A percentile compares a stretch with the other conserved stretches of the same genome.
These are phyloP conservation scores for Rosa hybrid DNA, from an alignment of 331 rosid genomes.

Conservation along the genomic window DNA sequence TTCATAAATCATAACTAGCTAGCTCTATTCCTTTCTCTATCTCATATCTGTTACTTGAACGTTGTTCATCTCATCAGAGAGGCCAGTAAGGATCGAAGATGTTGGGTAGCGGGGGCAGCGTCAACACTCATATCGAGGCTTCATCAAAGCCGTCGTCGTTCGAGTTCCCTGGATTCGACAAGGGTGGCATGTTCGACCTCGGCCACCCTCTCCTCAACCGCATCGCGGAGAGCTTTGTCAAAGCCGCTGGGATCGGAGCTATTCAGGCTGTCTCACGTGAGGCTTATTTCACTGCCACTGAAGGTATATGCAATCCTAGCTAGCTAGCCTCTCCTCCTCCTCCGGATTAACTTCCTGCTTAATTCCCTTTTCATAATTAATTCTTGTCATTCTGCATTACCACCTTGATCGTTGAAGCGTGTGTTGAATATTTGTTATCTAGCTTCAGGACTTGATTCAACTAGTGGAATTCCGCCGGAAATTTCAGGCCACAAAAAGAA, in stretches of 20 bases:
- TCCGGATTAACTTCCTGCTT: background rate
- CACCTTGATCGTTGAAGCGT: background rate
- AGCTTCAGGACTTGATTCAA: slow-evolving; percentile 47
- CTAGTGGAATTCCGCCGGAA: slow-evolving; percentile 46
- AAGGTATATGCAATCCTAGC: slow-evolving; percentile 14
- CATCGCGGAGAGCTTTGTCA: slow-evolving; percentile 73
- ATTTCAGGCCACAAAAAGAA: slow-evolving; percentile 38
- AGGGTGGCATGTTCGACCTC: slow-evolving; percentile 42
- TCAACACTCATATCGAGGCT: slow-evolving; percentile 24
- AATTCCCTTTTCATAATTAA: background rate
- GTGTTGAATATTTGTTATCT: background rate
- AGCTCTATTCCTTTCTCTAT: too few species aligned
- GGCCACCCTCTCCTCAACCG: slow-evolving; percentile 64
- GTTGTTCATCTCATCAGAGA: background rate
- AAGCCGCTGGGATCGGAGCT: slow-evolving; percentile 90
- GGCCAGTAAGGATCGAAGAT: background rate
- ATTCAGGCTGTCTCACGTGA: slow-evolving; percentile 82
- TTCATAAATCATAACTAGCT: background rate
- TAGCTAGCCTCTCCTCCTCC: background rate
- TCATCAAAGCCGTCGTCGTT: slow-evolving; percentile 29
- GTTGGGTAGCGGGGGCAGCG: slow-evolving; percentile 8
- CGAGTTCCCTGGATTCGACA: slow-evolving; percentile 40
- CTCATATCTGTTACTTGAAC: background rate
- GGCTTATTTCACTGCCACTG: slow-evolving; percentile 69
- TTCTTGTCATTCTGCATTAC: background rate